Conservation (phyloP, 192 early-diverging fungal species). For the Pilaira anomala region DNA sequence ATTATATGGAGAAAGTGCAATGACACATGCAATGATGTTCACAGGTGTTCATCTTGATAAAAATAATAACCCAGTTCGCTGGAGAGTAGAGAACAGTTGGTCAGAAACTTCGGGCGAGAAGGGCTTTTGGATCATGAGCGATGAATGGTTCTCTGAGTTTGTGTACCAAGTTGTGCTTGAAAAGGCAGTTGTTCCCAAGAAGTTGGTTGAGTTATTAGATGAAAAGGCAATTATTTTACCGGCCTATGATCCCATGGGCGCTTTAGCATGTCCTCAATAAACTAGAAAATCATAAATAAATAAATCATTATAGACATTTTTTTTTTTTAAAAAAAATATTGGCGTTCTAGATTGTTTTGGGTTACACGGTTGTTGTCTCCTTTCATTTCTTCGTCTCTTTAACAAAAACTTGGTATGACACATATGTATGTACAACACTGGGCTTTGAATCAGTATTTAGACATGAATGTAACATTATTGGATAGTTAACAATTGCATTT, state of each 20-base stretch:
- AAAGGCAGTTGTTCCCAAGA: conserved; percentile 56
- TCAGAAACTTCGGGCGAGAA: conserved; percentile 56
- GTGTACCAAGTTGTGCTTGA: conserved; percentile 77
- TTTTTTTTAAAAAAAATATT: too few relatives aligned
- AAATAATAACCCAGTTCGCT: conserved; percentile 61
- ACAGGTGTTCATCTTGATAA: conserved; percentile 70
- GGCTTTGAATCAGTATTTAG: too few relatives aligned
- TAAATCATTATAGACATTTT: too few relatives aligned
- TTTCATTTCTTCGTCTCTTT: too few relatives aligned
- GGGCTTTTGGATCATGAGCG: conserved; percentile 73
- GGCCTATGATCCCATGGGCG: conserved; percentile 78
- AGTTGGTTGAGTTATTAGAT: conserved; percentile 59
- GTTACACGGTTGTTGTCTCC: too few relatives aligned
- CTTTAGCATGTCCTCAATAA: conserved; percentile 43
- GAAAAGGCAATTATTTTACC: conserved; percentile 63
- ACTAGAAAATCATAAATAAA: too few relatives aligned
- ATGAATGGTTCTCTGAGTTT: conserved; percentile 75
- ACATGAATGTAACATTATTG: too few relatives aligned
- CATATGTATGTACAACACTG: too few relatives aligned
- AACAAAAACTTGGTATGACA: too few relatives aligned
- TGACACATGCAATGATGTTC: conserved; percentile 83
- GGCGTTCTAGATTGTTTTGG: too few relatives aligned
- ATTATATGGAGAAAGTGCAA: conserved; percentile 66
- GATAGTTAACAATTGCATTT: background rate
- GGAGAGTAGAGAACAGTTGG: conserved; percentile 71